These are phyloP conservation scores for Prunella vulgaris DNA, from an alignment of 257 asterid species.

Conservation along the genomic window DNA sequence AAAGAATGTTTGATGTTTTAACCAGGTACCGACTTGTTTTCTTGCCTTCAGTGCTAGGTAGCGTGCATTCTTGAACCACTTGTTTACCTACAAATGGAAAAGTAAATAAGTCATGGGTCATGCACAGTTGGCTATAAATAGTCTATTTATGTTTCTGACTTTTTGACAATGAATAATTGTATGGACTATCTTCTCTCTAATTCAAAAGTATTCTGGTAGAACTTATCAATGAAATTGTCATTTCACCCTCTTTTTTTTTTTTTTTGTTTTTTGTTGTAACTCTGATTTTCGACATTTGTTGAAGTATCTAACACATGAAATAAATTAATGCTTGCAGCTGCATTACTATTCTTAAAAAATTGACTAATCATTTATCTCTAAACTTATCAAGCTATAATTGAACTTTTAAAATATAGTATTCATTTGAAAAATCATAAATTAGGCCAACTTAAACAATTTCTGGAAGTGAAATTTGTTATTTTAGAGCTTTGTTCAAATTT, in stretches of 20 bases:
- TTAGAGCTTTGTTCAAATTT: too few relatives aligned
- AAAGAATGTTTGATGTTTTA: not conserved
- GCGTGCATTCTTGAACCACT: slow-evolving; percentile 99
- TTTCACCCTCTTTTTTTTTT: too few relatives aligned
- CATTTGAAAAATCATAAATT: too few relatives aligned
- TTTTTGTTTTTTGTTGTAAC: not conserved
- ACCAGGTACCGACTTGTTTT: slow-evolving; percentile 46
- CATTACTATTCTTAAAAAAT: not conserved
- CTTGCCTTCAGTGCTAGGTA: slow-evolving; percentile 88
- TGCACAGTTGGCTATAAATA: not conserved
- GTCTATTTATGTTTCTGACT: not conserved
- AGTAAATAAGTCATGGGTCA: slow-evolving; percentile 13
- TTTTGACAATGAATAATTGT: not conserved
- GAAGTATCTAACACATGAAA: not conserved
- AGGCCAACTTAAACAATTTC: too few relatives aligned
- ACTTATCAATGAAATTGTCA: not conserved
- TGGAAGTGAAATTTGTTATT: too few relatives aligned
- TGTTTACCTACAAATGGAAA: slow-evolving; percentile 68
- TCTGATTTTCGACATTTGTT: not conserved
- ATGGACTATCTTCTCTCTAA: not conserved
- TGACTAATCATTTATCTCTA: not conserved
- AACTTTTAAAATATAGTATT: too few relatives aligned
- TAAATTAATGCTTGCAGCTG: not conserved
- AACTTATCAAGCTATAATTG: not conserved
- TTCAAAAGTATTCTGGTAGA: not conserved